Base-by-base conservation (phyloP, 2,329 filamentous ascomycete genomes). In the Xylariaceae sp. region DNA sequence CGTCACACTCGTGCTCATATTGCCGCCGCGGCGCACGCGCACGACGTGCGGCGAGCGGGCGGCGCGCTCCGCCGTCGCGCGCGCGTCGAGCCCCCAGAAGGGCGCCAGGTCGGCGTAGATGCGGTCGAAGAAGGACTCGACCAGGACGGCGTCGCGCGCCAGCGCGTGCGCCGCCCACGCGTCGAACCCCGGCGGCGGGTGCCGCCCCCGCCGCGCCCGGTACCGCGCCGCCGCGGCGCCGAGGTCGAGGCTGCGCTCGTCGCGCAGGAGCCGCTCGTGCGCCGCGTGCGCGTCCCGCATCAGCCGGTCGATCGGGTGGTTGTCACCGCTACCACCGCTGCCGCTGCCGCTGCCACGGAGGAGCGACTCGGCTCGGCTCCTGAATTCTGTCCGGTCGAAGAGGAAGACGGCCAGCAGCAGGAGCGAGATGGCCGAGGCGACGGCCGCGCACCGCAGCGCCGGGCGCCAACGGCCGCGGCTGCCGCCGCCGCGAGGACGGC, bases 41-140 rank as follows among this genome's bases (percentile, higher is more conserved):
- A 72, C 61, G n/a, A 67, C 58, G 42, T 63, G 59, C 29, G 60
- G 57, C 57, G 63, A 68, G 5, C 58, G 49, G n/a, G 57, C 52
- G 29, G 68, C 65, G 24, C 61, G 56, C 22, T 50, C 44, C 29
- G 54, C 53, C 9, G 61, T 57, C 28, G 61, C 56, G 19, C 58
- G 53, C 13, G 62, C 54, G 19, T 71, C 66, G 21, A 75, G 54
- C 2, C 62, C 72, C 75, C 75, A 80, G 46, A 74, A 78, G 2
- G 76, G 76, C 29, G 68, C 60, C 33, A 80, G 47, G 49, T 81
- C 76, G 42, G 76, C 68, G 58, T 77, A 75, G 37, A 80, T 75
- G 38, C 75, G 73, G 47, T 78, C 72, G 56, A 77, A 80, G 46
- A 75, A 80, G 34, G 76, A 70, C 46, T 80, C 76, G 24, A 80